Evolutionary conservation across 2,329 filamentous ascomycete species (phyloP).

Genomic region (Nannizziopsis barbatae): DNA sequence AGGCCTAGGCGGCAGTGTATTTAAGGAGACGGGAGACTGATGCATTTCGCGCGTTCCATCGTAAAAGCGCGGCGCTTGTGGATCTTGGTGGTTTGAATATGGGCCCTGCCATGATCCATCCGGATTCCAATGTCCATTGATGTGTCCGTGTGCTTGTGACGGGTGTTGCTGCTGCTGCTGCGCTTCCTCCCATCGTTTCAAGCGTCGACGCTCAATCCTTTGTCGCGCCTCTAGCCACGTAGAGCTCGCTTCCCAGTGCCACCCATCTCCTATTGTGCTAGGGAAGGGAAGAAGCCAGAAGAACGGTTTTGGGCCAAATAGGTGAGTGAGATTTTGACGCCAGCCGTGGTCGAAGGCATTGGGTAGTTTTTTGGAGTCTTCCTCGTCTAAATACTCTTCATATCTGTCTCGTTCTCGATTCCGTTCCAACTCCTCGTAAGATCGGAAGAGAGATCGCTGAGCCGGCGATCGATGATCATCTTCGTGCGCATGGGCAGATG

Average conservation of each 20-base stretch:
- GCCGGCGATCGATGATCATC: constrained; percentile 33
- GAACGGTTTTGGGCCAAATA: constrained; percentile 63
- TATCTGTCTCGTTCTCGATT: constrained; percentile 58
- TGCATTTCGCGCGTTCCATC: constrained; percentile 13
- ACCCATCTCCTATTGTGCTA: constrained; percentile 84
- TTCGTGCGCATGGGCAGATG: constrained; percentile 14
- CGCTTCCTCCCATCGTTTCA: constrained; percentile 22
- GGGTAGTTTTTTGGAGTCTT: constrained; percentile 76
- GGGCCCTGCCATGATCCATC: constrained; percentile 4
- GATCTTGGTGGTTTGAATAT: background rate
- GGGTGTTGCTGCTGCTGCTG: constrained; percentile 24
- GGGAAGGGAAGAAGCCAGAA: constrained; percentile 72
- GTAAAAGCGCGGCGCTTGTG: background rate
- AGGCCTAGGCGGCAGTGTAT: constrained; percentile 32
- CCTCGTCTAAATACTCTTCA: constrained; percentile 74
- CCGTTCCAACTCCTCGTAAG: constrained; percentile 49
- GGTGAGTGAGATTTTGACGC: constrained; percentile 63
- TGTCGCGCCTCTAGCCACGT: constrained; percentile 66
- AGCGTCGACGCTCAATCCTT: constrained; percentile 37
- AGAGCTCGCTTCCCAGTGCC: constrained; percentile 79
- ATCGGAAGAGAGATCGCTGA: constrained; percentile 35
- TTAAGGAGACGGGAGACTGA: constrained; percentile 33
- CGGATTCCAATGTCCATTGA: background rate
- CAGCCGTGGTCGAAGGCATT: constrained; percentile 89
- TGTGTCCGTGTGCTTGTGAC: background rate